Percentiles rank a stretch among this genome's conserved stretches.
These are phyloP conservation scores for Teunomyces barrocoloradensis DNA, from an alignment of 805 yeast genomes.

Conservation along the genomic window DNA sequence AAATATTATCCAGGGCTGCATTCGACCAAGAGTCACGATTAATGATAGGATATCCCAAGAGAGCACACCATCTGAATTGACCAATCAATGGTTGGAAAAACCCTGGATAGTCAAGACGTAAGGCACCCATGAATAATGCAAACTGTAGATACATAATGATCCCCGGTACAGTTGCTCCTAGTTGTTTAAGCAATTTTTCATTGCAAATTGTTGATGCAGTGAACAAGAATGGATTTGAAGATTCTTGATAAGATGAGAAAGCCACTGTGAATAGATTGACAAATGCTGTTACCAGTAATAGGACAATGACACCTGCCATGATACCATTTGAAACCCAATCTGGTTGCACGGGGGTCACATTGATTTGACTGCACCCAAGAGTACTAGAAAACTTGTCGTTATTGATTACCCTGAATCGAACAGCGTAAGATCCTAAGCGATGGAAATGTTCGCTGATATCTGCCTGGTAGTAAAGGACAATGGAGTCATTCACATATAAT, in stretches of 20 bases:
- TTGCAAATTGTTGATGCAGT: constrained; percentile 60
- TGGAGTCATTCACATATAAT: constrained; percentile 34
- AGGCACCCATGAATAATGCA: constrained; percentile 54
- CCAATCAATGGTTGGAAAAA: constrained; percentile 56
- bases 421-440: constrained; percentile 46
- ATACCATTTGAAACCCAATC: constrained; percentile 31
- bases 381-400: constrained; percentile 33
- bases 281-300: constrained; percentile 40
- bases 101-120: constrained; percentile 59
- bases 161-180: constrained; percentile 52
- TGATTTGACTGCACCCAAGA: constrained; percentile 48
- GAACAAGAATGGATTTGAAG: constrained; percentile 50
- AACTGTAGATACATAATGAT: constrained; percentile 56
- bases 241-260: constrained; percentile 58
- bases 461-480: constrained; percentile 37
- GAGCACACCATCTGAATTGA: constrained; percentile 52
- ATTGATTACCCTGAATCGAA: constrained; percentile 39
- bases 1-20: constrained; percentile 32
- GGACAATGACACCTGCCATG: constrained; percentile 35
- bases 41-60: constrained; percentile 36
- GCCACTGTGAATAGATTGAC: constrained; percentile 41
- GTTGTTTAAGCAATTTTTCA: constrained; percentile 50
- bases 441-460: constrained; percentile 38
- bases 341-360: constrained; percentile 47
- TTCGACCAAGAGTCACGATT: constrained; percentile 7